Evolutionary conservation across 2,329 filamentous ascomycete species (phyloP), one percentile per base, ranked within the genome.

Genomic region (Epichloe coenophiala): DNA sequence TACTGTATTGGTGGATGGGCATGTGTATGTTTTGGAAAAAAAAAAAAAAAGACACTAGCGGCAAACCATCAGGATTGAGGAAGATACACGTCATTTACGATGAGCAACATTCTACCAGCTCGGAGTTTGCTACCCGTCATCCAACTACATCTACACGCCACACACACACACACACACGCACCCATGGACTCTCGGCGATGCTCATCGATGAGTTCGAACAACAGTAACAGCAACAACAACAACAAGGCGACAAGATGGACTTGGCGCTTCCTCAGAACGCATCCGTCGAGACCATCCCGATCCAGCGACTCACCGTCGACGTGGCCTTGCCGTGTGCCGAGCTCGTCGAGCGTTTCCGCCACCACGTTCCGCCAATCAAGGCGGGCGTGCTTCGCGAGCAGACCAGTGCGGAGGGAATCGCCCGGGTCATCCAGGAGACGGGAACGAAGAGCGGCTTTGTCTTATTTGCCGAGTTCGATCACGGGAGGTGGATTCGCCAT

Each of bases 391-490:
- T 49, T 4, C 39, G 39, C 8, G 41, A 19, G 19, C 38, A 44
- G 40, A 45, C 48, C 4, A 44, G 48, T 11, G 33, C 38, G 1
- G 41, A 42, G 23, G 48, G 39, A n/a, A 37, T 49, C 15, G 48
- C 48, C 3, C 38, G 33, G 31, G 38, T 49, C n/a, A 37, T 49
- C 23, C 39, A 37, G 19, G 39, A 44, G 13, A 49, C 48, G 9
- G 48, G 27, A 31, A 31, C 39, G 3, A 35, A 21, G n/a, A 49
- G 38, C 23, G 48, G 23, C 27, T 49, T 49, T n/a, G 48, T 49
- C 3, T 40, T 49, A 13, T 49, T 49, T 49, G 48, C 48, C 33
- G 48, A 49, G 31, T 49, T 49, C 27, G 31, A 49, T 17, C 47
- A 49, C 47, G 47, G 47, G 31, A 17, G 47, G 13, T 49, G 47